A percentile compares a stretch with the other conserved stretches of the same genome.
Conservation (phyloP, 2,329 filamentous ascomycete species). For the Hymenoscyphus salicellus region DNA sequence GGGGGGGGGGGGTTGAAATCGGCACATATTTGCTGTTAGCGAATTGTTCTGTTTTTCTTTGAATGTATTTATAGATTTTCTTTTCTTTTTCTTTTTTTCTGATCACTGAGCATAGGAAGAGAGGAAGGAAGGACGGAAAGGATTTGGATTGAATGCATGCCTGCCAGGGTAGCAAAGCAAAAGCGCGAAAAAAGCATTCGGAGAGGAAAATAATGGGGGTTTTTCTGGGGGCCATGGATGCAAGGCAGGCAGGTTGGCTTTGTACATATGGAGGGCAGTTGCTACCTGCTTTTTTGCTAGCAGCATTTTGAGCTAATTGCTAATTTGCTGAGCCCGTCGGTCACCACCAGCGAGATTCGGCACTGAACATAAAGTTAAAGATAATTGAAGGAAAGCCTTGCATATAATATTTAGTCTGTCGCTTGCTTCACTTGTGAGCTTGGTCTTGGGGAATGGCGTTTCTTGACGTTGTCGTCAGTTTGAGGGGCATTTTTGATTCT, state of each 20-base stretch:
- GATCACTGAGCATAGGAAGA: conserved; percentile 2
- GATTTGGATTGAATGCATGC: conserved; percentile 4
- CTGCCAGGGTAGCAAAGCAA: conserved; percentile 1
- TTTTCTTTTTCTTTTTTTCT: background rate
- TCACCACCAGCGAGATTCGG: no score
- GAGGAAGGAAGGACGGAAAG: background rate
- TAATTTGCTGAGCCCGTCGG: background rate
- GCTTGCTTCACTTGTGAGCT: no score
- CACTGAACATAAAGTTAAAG: no score
- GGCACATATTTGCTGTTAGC: background rate
- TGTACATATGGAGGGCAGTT: conserved; percentile 3
- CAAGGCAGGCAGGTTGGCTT: background rate
- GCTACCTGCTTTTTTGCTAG: background rate
- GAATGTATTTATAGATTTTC: conserved; percentile 4
- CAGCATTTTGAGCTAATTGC: conserved; percentile 1
- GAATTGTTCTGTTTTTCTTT: background rate
- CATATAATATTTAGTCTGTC: no score
- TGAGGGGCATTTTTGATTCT: no score
- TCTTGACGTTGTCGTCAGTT: no score
- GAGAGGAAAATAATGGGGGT: background rate
- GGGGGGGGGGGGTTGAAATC: background rate
- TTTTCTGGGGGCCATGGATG: background rate
- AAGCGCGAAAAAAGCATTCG: background rate
- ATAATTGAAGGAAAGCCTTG: no score
- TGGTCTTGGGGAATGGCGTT: no score